A percentile compares a stretch with the other conserved stretches of the same genome.
Conservation (phyloP, 2,329 filamentous ascomycete genomes). For the Alternaria sp. region DNA sequence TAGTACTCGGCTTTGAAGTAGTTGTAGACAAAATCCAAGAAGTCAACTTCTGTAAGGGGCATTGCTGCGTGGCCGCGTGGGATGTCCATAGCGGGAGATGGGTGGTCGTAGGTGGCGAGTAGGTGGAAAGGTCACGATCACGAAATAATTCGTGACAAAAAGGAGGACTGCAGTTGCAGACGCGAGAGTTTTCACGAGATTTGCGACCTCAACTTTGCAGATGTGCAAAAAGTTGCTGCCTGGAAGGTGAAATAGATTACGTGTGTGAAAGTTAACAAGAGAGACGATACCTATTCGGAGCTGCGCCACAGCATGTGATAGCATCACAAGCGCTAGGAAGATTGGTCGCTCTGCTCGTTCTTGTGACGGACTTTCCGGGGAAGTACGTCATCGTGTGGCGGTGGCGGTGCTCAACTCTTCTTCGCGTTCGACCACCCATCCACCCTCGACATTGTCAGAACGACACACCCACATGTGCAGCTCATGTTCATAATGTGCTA, state of each 20-base stretch:
- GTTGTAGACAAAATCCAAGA: slow-evolving; percentile 48
- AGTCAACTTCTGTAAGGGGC: slow-evolving; percentile 46
- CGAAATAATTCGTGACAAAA: not conserved
- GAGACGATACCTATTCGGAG: slow-evolving; percentile 30
- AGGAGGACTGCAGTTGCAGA: not conserved
- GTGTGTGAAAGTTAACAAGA: slow-evolving; percentile 20
- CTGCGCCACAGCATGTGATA: slow-evolving; percentile 43
- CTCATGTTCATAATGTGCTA: not conserved
- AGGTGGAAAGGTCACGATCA: slow-evolving; percentile 7
- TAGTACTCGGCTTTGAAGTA: slow-evolving; percentile 52
- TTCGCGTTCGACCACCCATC: not conserved
- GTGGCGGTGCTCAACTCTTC: slow-evolving; percentile 13
- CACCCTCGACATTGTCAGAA: not conserved
- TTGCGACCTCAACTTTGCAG: not conserved
- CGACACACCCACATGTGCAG: not conserved
- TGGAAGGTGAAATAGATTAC: slow-evolving; percentile 31
- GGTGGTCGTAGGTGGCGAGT: slow-evolving; percentile 17
- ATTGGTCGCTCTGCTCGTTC: slow-evolving; percentile 5
- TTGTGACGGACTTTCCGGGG: slow-evolving; percentile 6
- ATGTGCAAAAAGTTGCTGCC: slow-evolving; percentile 42
- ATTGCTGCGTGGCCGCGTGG: slow-evolving; percentile 40
- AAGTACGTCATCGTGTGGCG: slow-evolving; percentile 24
- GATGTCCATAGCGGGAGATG: slow-evolving; percentile 40
- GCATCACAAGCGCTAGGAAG: slow-evolving; percentile 6
- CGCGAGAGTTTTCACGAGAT: not conserved